Evolutionary conservation across 352 stramenopile genomes (phyloP).

Genomic region (Pythium aristosporum): DNA sequence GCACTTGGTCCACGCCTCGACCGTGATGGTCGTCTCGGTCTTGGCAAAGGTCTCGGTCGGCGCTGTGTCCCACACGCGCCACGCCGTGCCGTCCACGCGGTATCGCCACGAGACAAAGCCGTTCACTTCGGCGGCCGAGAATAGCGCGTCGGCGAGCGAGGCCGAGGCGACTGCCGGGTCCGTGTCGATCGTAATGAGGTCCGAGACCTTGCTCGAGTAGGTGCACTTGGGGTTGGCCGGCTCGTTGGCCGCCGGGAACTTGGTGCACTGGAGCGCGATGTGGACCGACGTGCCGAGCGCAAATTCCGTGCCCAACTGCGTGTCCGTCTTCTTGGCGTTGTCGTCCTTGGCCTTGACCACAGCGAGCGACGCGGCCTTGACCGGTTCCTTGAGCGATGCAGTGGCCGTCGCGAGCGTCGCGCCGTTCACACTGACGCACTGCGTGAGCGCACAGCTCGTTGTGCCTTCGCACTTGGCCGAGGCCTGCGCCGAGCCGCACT

Average conservation of each 20-base stretch:
- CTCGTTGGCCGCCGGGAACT: constrained; percentile 5
- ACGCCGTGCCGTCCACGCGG: constrained; percentile 5
- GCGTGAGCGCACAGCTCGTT: constrained; percentile 38
- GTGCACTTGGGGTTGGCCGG: constrained; percentile 1
- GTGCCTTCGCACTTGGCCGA: constrained; percentile 33
- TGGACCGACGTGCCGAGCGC: constrained; percentile 5
- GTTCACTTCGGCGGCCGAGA: background rate
- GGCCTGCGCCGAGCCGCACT: constrained; percentile 43
- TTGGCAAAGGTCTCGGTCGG: constrained; percentile 32
- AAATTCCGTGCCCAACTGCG: background rate
- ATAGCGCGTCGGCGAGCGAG: background rate
- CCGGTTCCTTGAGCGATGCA: background rate
- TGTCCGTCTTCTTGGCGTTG: background rate
- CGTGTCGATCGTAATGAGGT: constrained; percentile 1
- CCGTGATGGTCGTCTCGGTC: constrained; percentile 42
- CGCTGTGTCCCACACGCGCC: constrained; percentile 10
- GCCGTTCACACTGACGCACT: constrained; percentile 54
- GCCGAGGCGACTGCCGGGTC: background rate
- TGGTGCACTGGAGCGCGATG: constrained; percentile 12
- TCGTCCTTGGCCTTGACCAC: background rate
- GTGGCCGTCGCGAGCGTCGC: constrained; percentile 4
- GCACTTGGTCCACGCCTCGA: constrained; percentile 44
- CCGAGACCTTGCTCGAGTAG: constrained; percentile 8
- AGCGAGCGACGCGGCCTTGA: constrained; percentile 4
- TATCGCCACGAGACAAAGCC: constrained; percentile 11